Conservation (phyloP, 371 early-diverging fungal genomes). For the Coemansia sp. region DNA sequence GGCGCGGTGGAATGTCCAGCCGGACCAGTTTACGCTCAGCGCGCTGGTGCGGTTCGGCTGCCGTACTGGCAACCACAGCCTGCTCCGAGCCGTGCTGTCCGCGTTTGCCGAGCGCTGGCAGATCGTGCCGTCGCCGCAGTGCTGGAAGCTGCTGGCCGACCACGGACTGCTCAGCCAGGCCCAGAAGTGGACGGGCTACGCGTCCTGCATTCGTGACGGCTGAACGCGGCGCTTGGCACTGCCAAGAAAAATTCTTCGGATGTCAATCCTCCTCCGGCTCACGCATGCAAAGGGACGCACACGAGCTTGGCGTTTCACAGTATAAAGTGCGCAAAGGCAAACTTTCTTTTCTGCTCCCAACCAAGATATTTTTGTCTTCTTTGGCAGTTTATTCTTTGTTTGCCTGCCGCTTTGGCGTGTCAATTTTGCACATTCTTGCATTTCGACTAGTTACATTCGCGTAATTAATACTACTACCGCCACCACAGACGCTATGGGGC, state of each 20-base stretch:
- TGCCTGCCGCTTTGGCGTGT: background rate
- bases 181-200: background rate
- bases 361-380: background rate
- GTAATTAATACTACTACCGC: background rate
- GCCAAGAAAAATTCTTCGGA: background rate
- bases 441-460: background rate
- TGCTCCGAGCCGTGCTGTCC: conserved; percentile 16
- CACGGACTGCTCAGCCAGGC: conserved; percentile 10
- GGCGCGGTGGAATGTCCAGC: conserved; percentile 24
- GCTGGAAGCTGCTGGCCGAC: conserved; percentile 18
- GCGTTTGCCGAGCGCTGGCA: conserved; percentile 31
- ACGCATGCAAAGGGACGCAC: background rate
- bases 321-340: background rate
- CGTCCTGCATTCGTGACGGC: background rate
- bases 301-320: no score
- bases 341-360: background rate
- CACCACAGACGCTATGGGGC: background rate
- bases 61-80: background rate
- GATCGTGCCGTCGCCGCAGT: conserved; percentile 19
- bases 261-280: background rate
- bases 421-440: background rate
- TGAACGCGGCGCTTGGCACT: no score
- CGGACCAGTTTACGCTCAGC: conserved; percentile 26
- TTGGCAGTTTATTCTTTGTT: background rate
- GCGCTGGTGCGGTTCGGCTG: conserved; percentile 27